These are phyloP conservation scores for Styphnolobium japonicum DNA, from an alignment of 306 rosid genomes.

Conservation along the genomic window DNA sequence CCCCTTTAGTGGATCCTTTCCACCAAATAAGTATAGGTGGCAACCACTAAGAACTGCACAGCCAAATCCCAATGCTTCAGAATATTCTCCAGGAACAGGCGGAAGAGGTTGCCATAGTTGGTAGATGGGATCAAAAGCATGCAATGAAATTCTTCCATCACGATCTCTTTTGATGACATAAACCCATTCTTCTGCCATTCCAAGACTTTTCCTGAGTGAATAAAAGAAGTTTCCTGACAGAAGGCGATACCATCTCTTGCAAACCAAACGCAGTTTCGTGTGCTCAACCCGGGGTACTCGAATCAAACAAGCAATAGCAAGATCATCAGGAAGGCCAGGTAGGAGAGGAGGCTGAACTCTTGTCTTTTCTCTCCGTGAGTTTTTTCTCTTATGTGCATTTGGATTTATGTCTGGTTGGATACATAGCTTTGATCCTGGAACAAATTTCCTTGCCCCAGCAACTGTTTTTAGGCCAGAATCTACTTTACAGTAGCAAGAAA, in stretches of 20 bases:
- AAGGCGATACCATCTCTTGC: no score
- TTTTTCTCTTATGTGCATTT: constrained; percentile 59
- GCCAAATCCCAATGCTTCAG: constrained; percentile 77
- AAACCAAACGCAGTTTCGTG: constrained; percentile 63
- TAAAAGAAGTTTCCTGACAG: constrained; percentile 69
- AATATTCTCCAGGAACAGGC: constrained; percentile 71
- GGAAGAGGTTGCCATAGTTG: no score
- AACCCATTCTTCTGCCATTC: constrained; percentile 87
- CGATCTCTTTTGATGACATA: constrained; percentile 77
- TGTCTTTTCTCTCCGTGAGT: constrained; percentile 56
- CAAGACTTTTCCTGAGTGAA: constrained; percentile 70
- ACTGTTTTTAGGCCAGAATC: constrained; percentile 73
- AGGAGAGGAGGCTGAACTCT: constrained; percentile 70
- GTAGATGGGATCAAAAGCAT: no score
- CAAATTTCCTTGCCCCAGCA: constrained; percentile 72
- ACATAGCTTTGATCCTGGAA: constrained; percentile 70
- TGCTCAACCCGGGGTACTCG: constrained; percentile 74
- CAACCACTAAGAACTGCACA: constrained; percentile 79
- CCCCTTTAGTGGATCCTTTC: no score
- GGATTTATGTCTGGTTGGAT: constrained; percentile 82
- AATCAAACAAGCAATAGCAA: constrained; percentile 72
- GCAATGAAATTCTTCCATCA: no score
- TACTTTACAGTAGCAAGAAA: constrained; percentile 76
- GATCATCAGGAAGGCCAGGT: constrained; percentile 82
- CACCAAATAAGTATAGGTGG: constrained; percentile 73